phyloP scores from a whole-genome alignment of 805 yeast species.

The Lipomyces anomalus region DNA sequence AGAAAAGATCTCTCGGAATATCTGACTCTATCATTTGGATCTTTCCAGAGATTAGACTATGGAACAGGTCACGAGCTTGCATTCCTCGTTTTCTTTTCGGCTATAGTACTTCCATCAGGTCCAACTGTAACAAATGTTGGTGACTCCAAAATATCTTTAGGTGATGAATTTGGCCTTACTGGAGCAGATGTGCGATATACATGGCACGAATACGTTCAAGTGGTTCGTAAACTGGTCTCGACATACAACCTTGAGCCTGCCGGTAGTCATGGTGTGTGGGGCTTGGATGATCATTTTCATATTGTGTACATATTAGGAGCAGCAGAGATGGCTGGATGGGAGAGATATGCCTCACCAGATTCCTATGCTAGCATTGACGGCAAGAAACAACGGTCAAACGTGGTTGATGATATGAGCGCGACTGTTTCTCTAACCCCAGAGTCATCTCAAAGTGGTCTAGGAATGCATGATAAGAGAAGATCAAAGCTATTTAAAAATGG shows the following conservation, averaged over 20 bases:
- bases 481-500: too few relatives aligned
- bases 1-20: conserved; percentile 51
- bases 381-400: conserved; percentile 71
- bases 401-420: too few relatives aligned
- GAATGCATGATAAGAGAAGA: too few relatives aligned
- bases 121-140: background rate
- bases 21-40: conserved; percentile 74
- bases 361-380: too few relatives aligned
- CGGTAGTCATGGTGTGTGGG: conserved; percentile 98
- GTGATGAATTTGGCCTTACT: conserved; percentile 3
- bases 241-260: conserved; percentile 91
- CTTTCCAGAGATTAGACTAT: conserved; percentile 79
- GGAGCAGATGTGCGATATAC: conserved; percentile 45
- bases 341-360: too few relatives aligned
- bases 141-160: background rate
- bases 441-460: too few relatives aligned
- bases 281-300: conserved; percentile 94
- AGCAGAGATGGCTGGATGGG: conserved; percentile 73
- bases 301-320: conserved; percentile 84
- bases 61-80: conserved; percentile 97
- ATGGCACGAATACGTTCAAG: conserved; percentile 59
- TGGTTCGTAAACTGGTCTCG: conserved; percentile 71
- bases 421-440: too few relatives aligned
- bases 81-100: conserved; percentile 62
- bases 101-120: conserved; percentile 46